Evolutionary conservation across 208 protist genomes (phyloP).

Genomic region (Trypanosoma platydactyli): DNA sequence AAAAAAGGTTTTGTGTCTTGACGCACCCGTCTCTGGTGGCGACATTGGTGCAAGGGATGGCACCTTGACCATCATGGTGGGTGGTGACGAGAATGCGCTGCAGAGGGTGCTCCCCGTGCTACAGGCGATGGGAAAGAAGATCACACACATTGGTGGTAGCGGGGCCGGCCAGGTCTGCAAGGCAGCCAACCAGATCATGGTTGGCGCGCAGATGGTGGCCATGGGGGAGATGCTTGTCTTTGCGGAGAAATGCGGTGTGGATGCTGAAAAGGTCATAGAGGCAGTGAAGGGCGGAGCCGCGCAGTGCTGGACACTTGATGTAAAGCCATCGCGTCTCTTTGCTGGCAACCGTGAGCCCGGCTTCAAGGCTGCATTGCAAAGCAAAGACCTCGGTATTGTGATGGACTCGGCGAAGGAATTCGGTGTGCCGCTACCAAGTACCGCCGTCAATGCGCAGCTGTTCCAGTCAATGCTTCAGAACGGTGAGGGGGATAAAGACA

Average conservation of each 20-base stretch:
- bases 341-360: slow-evolving; percentile 93
- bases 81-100: slow-evolving; percentile 84
- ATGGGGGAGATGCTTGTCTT: slow-evolving; percentile 95
- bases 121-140: slow-evolving; percentile 75
- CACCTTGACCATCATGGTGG: slow-evolving; percentile 95
- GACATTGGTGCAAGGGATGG: slow-evolving; percentile 93
- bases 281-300: slow-evolving; percentile 91
- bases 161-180: slow-evolving; percentile 96
- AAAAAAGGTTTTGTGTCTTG: slow-evolving; percentile 80
- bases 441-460: slow-evolving; percentile 90
- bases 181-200: slow-evolving; percentile 96
- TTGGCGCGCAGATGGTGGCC: slow-evolving; percentile 93
- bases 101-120: slow-evolving; percentile 73
- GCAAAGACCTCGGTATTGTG: slow-evolving; percentile 94
- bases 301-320: slow-evolving; percentile 92
- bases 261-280: slow-evolving; percentile 78
- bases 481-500: slow-evolving; percentile 91
- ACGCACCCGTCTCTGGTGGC: slow-evolving; percentile 95
- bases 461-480: slow-evolving; percentile 90
- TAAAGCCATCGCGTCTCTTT: slow-evolving; percentile 91
- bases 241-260: slow-evolving; percentile 88
- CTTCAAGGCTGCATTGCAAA: slow-evolving; percentile 95
- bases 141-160: slow-evolving; percentile 84
- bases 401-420: slow-evolving; percentile 90
- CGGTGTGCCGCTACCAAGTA: slow-evolving; percentile 84